These are phyloP conservation scores for Tuctoria greenei DNA, from an alignment of 176 grass and related monocot genomes.

Conservation along the genomic window DNA sequence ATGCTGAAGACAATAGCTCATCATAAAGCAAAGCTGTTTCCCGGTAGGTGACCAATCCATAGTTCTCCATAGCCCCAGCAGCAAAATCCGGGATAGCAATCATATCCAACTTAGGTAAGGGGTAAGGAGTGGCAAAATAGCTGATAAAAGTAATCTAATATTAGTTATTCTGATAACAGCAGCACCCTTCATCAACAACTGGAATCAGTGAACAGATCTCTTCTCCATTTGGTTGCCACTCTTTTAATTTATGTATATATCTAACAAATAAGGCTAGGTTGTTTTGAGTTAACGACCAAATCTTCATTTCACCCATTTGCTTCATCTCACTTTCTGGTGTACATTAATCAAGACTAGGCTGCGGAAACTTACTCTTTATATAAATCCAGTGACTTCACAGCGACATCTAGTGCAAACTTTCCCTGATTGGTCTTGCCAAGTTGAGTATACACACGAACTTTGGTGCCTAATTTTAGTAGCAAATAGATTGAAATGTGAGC, in stretches of 20 bases:
- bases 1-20: constrained; percentile 71
- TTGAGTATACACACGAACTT: constrained; percentile 77
- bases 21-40: constrained; percentile 86
- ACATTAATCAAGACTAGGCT: neutral
- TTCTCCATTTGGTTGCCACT: neutral
- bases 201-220: constrained; percentile 8
- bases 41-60: constrained; percentile 86
- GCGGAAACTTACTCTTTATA: constrained; percentile 66
- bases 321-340: constrained; percentile 3
- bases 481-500: constrained; percentile 7
- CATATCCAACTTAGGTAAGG: constrained; percentile 96
- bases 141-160: constrained; percentile 30
- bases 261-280: neutral
- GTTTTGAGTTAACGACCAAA: neutral
- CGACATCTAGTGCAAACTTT: constrained; percentile 83
- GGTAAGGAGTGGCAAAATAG: constrained; percentile 85
- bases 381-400: constrained; percentile 65
- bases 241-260: neutral
- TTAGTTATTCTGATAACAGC: constrained; percentile 38
- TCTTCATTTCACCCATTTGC: neutral
- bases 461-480: constrained; percentile 51
- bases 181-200: neutral
- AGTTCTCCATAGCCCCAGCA: constrained; percentile 96
- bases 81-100: constrained; percentile 94
- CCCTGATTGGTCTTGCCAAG: constrained; percentile 75